Percentiles rank a stretch among this genome's conserved stretches.
Conservation (phyloP, 495 filamentous ascomycete species). For the Oidiodendron maius region DNA sequence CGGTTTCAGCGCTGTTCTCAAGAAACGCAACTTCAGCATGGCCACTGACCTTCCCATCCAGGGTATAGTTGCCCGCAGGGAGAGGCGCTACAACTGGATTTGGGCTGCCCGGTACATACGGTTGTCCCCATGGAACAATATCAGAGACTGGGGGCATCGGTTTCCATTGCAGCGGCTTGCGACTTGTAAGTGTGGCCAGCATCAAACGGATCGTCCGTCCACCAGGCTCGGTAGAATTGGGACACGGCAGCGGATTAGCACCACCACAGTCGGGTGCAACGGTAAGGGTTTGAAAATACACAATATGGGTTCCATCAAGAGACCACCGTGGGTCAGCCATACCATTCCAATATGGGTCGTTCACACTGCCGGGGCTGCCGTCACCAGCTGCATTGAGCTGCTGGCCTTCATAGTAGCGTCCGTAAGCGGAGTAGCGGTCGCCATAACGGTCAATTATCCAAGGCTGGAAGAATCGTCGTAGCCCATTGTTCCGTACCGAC, state of each 20-base stretch:
- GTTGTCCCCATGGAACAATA: conserved; percentile 17
- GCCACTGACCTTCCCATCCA: conserved; percentile 12
- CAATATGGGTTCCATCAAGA: conserved; percentile 17
- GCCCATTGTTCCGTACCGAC: conserved; percentile 24
- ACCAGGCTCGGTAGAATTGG: conserved; percentile 16
- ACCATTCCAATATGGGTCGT: conserved; percentile 26
- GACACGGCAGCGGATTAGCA: conserved; percentile 15
- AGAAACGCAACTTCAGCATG: conserved; percentile 5
- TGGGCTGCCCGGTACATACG: conserved; percentile 16
- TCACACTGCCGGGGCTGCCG: conserved; percentile 21
- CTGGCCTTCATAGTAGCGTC: conserved; percentile 25
- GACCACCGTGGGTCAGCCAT: conserved; percentile 24
- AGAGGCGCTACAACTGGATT: background rate
- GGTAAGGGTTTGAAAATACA: conserved; percentile 18
- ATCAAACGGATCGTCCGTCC: conserved; percentile 9
- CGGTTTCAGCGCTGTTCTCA: background rate
- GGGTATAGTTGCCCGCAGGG: conserved; percentile 13
- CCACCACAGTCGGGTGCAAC: conserved; percentile 16
- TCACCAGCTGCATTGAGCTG: conserved; percentile 20
- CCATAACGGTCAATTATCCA: conserved; percentile 24
- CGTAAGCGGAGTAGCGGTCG: conserved; percentile 16
- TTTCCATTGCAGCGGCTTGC: conserved; percentile 4
- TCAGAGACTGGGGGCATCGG: conserved; percentile 8
- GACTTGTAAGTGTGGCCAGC: conserved; percentile 21
- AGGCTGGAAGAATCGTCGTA: conserved; percentile 25